Percentiles rank a stretch among this genome's conserved stretches.
Conservation (phyloP, 768 basidiomycete genomes). For the Coprinellus micaceus region DNA sequence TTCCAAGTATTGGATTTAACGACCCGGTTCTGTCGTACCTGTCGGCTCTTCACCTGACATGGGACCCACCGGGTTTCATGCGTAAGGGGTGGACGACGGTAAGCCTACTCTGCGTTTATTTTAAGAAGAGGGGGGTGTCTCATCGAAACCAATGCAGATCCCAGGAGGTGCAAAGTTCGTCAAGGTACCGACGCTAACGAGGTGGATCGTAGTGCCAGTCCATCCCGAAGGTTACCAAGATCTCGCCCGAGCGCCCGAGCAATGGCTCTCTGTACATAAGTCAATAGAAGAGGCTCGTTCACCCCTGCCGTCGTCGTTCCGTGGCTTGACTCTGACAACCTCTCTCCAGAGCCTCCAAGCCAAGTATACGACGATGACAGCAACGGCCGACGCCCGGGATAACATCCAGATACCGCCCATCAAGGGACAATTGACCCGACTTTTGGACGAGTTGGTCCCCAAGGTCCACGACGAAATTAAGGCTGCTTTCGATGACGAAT, state of each 20-base stretch:
- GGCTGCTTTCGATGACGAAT: background rate
- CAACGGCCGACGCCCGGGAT: slow-evolving; percentile 13
- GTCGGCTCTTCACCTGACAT: background rate
- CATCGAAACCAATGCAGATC: too few species aligned
- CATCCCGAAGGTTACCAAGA: slow-evolving; percentile 26
- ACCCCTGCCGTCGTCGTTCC: too few species aligned
- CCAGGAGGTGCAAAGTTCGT: slow-evolving; percentile 1
- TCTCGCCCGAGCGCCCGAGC: slow-evolving; percentile 28
- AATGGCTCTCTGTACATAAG: slow-evolving; percentile 25
- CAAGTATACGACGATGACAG: slow-evolving; percentile 11
- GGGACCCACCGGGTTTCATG: background rate
- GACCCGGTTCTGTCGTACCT: background rate
- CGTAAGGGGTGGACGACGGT: background rate
- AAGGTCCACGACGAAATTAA: slow-evolving; percentile 8
- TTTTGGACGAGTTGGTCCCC: background rate
- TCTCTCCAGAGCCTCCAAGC: background rate
- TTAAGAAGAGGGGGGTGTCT: background rate
- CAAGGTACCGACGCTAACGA: slow-evolving; percentile 2
- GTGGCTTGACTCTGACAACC: background rate
- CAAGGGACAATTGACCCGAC: slow-evolving; percentile 13
- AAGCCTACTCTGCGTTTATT: background rate
- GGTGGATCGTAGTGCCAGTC: slow-evolving; percentile 7
- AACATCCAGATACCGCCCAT: slow-evolving; percentile 18
- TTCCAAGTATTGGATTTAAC: background rate
- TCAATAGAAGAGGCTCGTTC: slow-evolving; percentile 24